Base-by-base conservation (phyloP, 2,329 filamentous ascomycete genomes). In the Dactylellina cionopaga region DNA sequence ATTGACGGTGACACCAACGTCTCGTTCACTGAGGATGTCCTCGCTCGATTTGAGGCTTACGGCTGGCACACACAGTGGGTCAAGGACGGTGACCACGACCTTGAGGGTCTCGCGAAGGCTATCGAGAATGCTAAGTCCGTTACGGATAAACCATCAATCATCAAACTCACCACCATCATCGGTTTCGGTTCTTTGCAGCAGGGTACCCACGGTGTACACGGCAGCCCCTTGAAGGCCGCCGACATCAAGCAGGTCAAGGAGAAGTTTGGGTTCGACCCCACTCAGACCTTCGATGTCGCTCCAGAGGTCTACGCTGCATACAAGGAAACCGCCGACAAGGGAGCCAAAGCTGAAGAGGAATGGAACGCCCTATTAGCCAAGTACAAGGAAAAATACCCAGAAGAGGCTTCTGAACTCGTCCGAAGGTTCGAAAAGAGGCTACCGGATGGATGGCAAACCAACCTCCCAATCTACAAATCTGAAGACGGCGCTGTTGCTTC, bases 81-180 rank as follows among this genome's bases (percentile, higher is more conserved):
- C 81, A 84, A 89, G 78, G 88, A 98, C 79, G 95, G 95, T 82
- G 91, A 99, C 85, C 82, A 87, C 81, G 92, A 98, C 83, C 88
- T 97, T 66, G 89, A 89, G 76, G 88, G 82, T 80, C 98, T 99
- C 74, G 92, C 96, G 85, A 88, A 86, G 75, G 95, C 95, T 78
- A 91, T 99, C 82, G 87, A 89, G 82, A 87, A 91, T 84, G 90
- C 89, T 81, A 89, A 94, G 85, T 85, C 89, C 76, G 90, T 96
- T 83, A 98, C 88, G 82, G 88, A 98, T 87, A 99, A 98, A 90
- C 95, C 95, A 75, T 90, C 93, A 74, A 85, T 99, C 79, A 97
- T 99, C 86, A 93, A 96, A 86, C 88, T 99, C 78, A 92, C 89
- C 81, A 99, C 95, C 80, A 98, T 91, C 82, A 99, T 99, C 80